Evolutionary conservation across 148 eudicot genomes (phyloP).

Genomic region (Amaranthus cruentus): DNA sequence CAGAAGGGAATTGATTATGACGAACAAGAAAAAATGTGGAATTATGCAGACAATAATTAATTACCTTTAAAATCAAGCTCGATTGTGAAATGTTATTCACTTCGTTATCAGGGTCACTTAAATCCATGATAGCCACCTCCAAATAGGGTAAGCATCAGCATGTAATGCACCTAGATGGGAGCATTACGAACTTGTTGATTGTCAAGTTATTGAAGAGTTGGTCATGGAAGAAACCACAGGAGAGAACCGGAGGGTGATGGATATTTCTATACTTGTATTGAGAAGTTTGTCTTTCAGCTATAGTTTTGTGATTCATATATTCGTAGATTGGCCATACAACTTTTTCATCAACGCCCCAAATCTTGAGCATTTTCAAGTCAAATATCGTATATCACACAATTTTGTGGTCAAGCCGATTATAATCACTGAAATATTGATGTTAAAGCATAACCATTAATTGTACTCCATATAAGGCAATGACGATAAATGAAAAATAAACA

Average conservation of each 20-base stretch:
- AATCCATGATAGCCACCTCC: too few relatives aligned
- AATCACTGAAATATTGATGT: too few relatives aligned
- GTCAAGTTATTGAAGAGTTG: slow-evolving; percentile 17
- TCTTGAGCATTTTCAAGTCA: slow-evolving; percentile 16
- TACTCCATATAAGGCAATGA: too few relatives aligned
- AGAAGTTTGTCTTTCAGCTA: slow-evolving; percentile 14
- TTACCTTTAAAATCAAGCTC: too few relatives aligned
- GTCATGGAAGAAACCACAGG: slow-evolving; percentile 19
- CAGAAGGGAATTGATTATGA: too few relatives aligned
- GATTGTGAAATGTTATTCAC: too few relatives aligned
- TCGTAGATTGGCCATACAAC: slow-evolving; percentile 13
- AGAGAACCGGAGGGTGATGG: slow-evolving; percentile 15
- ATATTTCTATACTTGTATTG: slow-evolving; percentile 2
- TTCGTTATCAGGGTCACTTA: too few relatives aligned
- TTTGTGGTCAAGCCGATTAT: slow-evolving; percentile 3
- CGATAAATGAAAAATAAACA: too few relatives aligned
- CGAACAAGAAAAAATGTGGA: too few relatives aligned
- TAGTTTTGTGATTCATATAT: slow-evolving; percentile 13
- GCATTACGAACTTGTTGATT: slow-evolving; percentile 18
- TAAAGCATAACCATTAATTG: too few relatives aligned
- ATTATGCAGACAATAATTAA: too few relatives aligned
- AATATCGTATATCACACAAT: slow-evolving; percentile 21
- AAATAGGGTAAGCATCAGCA: too few relatives aligned
- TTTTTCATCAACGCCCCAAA: slow-evolving; percentile 20
- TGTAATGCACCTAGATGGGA: not conserved